A percentile compares a stretch with the other conserved stretches of the same genome.
These are phyloP conservation scores for Russula brevipes DNA, from an alignment of 768 basidiomycete species.

Conservation along the genomic window DNA sequence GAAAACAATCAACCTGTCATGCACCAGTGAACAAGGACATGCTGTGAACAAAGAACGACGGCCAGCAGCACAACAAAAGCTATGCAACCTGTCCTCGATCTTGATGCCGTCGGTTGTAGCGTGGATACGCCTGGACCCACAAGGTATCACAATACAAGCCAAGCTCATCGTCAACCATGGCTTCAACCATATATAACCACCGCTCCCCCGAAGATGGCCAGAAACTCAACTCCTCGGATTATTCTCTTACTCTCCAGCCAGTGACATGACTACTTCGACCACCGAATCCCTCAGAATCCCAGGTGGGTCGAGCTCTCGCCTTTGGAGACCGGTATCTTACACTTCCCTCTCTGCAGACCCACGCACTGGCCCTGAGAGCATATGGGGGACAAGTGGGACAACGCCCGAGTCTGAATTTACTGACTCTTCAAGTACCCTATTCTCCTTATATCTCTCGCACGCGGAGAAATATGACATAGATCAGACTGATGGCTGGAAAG, in stretches of 20 bases:
- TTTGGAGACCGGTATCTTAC: background rate
- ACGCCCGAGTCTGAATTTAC: background rate
- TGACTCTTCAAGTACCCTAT: conserved; percentile 10
- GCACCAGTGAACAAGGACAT: background rate
- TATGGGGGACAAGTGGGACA: too few species aligned
- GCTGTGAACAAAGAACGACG: too few species aligned
- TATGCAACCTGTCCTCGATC: too few species aligned
- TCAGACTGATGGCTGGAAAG: conserved; percentile 6
- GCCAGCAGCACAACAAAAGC: background rate
- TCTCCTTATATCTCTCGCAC: conserved; percentile 14
- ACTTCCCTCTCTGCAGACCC: background rate
- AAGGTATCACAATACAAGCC: background rate
- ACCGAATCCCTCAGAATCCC: too few species aligned
- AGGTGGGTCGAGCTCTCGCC: too few species aligned
- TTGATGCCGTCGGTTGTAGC: background rate
- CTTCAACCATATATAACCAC: background rate
- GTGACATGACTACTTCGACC: background rate
- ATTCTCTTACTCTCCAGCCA: background rate
- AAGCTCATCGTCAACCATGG: background rate
- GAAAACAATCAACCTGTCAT: background rate
- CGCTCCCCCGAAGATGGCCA: background rate
- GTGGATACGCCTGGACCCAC: background rate
- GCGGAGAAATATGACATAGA: conserved; percentile 9
- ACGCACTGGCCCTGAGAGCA: background rate
- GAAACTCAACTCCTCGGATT: background rate